Base-by-base conservation (phyloP, 2,329 filamentous ascomycete genomes). In the Paracamarosporium sp. region DNA sequence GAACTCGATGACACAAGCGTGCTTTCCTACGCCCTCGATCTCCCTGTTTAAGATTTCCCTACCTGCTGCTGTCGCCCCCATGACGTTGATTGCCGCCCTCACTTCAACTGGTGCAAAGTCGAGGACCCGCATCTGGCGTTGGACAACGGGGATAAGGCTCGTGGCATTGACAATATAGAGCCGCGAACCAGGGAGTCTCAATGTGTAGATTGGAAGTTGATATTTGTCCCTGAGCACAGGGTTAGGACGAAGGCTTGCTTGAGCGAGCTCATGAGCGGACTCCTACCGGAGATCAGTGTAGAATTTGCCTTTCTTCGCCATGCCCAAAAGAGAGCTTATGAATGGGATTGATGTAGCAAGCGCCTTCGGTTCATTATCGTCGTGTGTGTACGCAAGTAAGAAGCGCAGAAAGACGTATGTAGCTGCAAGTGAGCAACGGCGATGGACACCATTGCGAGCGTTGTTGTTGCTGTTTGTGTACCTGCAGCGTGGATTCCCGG, bases 121-220 rank as follows among this genome's bases (percentile, higher is more conserved):
- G 5, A 81, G 60, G 1, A 53, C 64, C 33, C 68, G 71, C 51
- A 65, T 60, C 48, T 76, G 71, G 20, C 73, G 73, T 55, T 80
- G 77, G 6, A 77, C 70, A 0, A 20, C n/a, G 15, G 57, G 51
- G 30, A 62, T 62, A 1, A 81, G 65, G 1, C 68, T 61, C 0
- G 73, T 66, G 2, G 67, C 71, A 1, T 75, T 78, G 20, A 80
- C 67, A 9, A 81, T 65, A 41, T 80, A 80, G 48, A 80, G 67
- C 59, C 78, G 73, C 38, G 68, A 62, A 1, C 74, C 73, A 0
- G 76, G 75, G 4, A 81, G 56, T 3, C 68, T 44, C 35, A 81
- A 57, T 4, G 77, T 80, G 54, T 77, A 79, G 38, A 80, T 78
- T 0, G 79, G 77, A 1, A 65, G 43, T 24, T 56, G 31, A 30